phyloP scores from a whole-genome alignment of 352 stramenopile species.

The Pythium aphanidermatum region DNA sequence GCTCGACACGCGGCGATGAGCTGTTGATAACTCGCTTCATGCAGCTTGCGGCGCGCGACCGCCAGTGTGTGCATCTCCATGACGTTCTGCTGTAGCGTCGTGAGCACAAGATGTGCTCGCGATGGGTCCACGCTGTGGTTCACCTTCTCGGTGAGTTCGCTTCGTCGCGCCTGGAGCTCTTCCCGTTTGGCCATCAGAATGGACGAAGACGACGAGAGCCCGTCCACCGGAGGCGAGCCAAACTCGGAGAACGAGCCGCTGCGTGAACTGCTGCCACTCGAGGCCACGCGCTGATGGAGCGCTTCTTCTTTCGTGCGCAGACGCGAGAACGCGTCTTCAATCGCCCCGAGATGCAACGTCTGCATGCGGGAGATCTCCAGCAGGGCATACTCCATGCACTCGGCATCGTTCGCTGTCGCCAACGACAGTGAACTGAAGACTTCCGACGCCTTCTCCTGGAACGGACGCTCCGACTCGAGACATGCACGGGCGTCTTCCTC shows the following conservation, averaged over 20 bases:
- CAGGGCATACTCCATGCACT: constrained; percentile 79
- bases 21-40: constrained; percentile 55
- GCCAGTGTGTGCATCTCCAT: constrained; percentile 72
- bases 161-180: constrained; percentile 41
- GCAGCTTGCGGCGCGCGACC: constrained; percentile 59
- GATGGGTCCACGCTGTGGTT: constrained; percentile 45
- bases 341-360: constrained; percentile 61
- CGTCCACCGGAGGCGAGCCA: constrained; percentile 4
- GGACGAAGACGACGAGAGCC: constrained; percentile 22
- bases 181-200: constrained; percentile 33
- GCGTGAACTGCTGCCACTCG: neutral
- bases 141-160: constrained; percentile 53
- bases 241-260: constrained; percentile 12
- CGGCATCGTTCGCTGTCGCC: constrained; percentile 59
- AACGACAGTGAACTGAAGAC: constrained; percentile 69
- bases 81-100: constrained; percentile 60
- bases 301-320: constrained; percentile 45
- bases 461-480: constrained; percentile 53
- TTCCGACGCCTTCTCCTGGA: constrained; percentile 63
- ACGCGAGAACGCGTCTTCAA: constrained; percentile 67
- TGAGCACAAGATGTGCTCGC: constrained; percentile 61
- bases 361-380: constrained; percentile 79
- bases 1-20: constrained; percentile 33
- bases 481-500: constrained; percentile 43
- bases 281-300: constrained; percentile 24